Percentiles rank a stretch among this genome's conserved stretches.
Conservation (phyloP, 345 rosid species). For the Eucalyptus coolabah region DNA sequence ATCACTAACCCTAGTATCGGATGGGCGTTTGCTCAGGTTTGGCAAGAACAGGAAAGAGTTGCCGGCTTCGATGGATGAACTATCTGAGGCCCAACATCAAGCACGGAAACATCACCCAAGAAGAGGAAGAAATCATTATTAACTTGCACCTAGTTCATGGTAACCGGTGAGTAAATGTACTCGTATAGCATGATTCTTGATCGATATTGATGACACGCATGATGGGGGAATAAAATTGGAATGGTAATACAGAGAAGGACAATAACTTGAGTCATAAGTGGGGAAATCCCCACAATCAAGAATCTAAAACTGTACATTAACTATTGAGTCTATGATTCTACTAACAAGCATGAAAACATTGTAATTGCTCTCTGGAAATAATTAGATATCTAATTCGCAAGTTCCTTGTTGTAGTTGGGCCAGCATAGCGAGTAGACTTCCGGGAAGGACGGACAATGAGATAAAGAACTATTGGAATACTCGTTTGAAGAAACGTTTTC, state of each 20-base stretch:
- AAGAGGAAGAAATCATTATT: constrained; percentile 3
- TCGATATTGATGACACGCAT: neutral
- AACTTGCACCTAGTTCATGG: neutral
- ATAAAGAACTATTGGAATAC: constrained; percentile 1
- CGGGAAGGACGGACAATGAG: constrained; percentile 1
- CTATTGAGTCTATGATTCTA: neutral
- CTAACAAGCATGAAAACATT: neutral
- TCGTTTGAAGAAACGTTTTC: neutral
- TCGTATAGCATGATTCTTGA: neutral
- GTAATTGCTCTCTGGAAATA: neutral
- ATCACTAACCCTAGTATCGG: neutral
- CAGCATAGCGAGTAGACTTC: neutral
- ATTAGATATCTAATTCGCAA: neutral
- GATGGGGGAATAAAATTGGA: neutral
- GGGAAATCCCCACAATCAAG: neutral
- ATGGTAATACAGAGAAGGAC: neutral
- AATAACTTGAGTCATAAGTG: neutral
- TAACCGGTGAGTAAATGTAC: neutral
- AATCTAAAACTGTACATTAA: neutral
- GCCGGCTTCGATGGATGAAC: constrained; percentile 14
- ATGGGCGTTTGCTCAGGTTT: neutral
- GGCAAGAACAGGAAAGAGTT: constrained; percentile 2
- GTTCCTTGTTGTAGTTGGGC: neutral
- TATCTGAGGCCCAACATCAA: constrained; percentile 1
- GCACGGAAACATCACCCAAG: constrained; percentile 1